Evolutionary conservation across 306 rosid genomes (phyloP), one percentile per base, ranked within the genome.

Genomic region (Citrullus amarus): DNA sequence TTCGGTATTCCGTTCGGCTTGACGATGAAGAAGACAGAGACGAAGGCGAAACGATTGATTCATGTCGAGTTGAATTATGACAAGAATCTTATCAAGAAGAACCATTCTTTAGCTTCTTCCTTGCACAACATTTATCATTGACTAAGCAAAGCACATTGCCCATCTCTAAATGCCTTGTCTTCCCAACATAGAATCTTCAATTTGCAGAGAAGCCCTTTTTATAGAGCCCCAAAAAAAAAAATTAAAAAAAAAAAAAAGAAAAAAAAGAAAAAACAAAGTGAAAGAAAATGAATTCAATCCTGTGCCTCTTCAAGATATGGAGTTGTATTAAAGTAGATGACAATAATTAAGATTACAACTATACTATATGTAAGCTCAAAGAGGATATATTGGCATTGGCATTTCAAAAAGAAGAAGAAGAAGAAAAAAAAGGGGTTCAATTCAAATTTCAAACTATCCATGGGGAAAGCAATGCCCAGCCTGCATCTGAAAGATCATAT

Each of bases 401-500:
- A 66, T 67, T 39, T 48, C 22, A 30, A 72, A 46, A 72, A 8
- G 30, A 50, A 8, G 36, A 32, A 32, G 36, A 32, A 2, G 36
- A 32, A 18, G 13, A 17, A 53, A 18, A 22, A 50, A 9, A 32
- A 50, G 20, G 28, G 6, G 76, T 22, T 73, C 77, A 34, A 16
- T 74, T 74, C 25, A 28, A 48, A 48, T 48, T 48, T 48, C 54
- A 48, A 48, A 50, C 46, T 59, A 77, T 57, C 80, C 80, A 44
- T 59, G 71, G 43, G 69, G 68, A 50, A 43, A 59, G 56, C 56
- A 60, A 58, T 77, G 80, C 13, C 80, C 71, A 3, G 80, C 54
- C 43, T 77, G 80, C 80, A 77, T 58, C 71, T 38, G 80, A 59
- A 77, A 77, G 16, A 59, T 25, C 68, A 77, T 77, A 56, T 57